Evolutionary conservation across 768 basidiomycete genomes (phyloP).

Genomic region (Kwoniella sp.): DNA sequence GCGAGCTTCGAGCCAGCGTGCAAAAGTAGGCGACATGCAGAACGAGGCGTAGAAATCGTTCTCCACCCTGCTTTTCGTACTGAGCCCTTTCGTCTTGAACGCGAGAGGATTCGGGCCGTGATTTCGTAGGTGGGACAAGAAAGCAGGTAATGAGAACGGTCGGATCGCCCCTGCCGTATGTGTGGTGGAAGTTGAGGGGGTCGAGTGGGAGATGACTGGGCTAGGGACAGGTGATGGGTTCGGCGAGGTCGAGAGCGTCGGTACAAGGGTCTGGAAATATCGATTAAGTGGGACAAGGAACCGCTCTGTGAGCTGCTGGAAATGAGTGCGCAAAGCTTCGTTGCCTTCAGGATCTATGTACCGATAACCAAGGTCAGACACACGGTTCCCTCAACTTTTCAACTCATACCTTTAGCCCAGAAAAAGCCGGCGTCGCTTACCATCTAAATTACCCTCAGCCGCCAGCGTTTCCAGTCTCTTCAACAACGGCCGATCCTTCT

Average conservation of each 20-base stretch:
- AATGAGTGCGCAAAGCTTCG: conserved; percentile 72
- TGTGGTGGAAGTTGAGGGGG: not conserved
- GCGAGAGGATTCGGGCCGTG: conserved; percentile 52
- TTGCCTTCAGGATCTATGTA: conserved; percentile 61
- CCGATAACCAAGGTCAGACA: conserved; percentile 28
- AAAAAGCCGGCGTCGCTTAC: conserved; percentile 31
- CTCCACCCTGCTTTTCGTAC: conserved; percentile 50
- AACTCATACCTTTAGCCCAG: too few relatives aligned
- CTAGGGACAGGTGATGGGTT: not conserved
- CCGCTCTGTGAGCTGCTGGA: conserved; percentile 79
- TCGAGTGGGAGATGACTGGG: not conserved
- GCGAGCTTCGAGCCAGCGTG: conserved; percentile 42
- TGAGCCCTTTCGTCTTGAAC: conserved; percentile 51
- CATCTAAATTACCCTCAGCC: conserved; percentile 51
- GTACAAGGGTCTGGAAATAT: conserved; percentile 64
- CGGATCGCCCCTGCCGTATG: conserved; percentile 32
- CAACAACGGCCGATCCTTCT: conserved; percentile 75
- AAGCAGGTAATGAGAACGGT: conserved; percentile 52
- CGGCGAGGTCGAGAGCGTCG: conserved; percentile 25
- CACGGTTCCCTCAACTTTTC: too few relatives aligned
- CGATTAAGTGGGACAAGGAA: conserved; percentile 86
- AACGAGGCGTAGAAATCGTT: conserved; percentile 54
- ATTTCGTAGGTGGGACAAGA: conserved; percentile 49
- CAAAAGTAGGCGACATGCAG: conserved; percentile 51
- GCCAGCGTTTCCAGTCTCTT: conserved; percentile 65